Base-by-base conservation (phyloP, 164 flowering plant genomes). In the Cinnamomum chago region DNA sequence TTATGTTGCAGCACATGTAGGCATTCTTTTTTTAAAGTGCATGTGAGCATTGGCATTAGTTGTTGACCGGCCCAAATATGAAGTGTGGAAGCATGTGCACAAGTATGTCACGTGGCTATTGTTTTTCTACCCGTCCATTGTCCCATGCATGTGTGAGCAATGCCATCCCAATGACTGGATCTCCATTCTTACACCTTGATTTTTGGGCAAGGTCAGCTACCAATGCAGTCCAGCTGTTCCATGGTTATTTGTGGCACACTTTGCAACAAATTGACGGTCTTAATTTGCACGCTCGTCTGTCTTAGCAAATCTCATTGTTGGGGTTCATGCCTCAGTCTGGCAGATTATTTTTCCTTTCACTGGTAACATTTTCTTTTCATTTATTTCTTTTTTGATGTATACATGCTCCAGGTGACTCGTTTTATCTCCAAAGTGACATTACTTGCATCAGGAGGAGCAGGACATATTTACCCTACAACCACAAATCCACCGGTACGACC, bases 381-480 rank as follows among this genome's bases (percentile, higher is more conserved):
- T 60, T 51, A 17, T 50, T 40, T 52, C 40, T 73, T 64, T 62
- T 73, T 68, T 67, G 64, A 15, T 50, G 74, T 13, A 30, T 70
- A n/a, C 2, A 51, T 30, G 25, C 77, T 77, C 23, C 78, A 93
- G 99, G 96, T 95, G 65, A 82, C 88, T 11, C 89, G 98, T 40
- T 93, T 93, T 75, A 81, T 95, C 76, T 90, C 99, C 58, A 93
- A 90, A 84, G 98, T 91, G 76, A 93, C 92, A 70, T 84, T 95
- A 70, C 95, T 95, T 71, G 98, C 98, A 58, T 95, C 99, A 2
- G 98, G 99, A 73, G 99, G 99, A 65, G 98, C 95, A 28, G 99
- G 98, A 64, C 99, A 95, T 82, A 87, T 95, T 64, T 95, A 95
- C 82, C 99, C 99, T 10, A 82, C 89, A 52, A 95, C 99, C 52